Percentiles rank a stretch among this genome's conserved stretches.
Evolutionary conservation across 768 basidiomycete genomes (phyloP).

Genomic region (Pleurotus cornucopiae): DNA sequence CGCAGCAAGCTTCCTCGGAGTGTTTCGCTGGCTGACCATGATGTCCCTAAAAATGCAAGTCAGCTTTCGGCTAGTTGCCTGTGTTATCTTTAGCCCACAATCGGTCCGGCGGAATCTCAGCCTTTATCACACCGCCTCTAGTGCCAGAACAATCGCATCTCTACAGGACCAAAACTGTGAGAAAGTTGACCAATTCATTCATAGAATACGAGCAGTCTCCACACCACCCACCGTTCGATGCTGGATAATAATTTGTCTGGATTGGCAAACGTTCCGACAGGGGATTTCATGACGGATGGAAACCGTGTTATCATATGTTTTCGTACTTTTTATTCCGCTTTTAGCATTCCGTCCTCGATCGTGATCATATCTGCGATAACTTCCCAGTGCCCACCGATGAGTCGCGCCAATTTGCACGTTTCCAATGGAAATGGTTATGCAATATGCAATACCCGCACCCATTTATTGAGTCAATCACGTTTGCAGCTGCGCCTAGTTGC

Average conservation of each 20-base stretch:
- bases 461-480: neutral
- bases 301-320: neutral
- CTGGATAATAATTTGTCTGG: too few relatives aligned
- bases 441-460: constrained; percentile 1
- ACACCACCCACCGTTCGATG: too few relatives aligned
- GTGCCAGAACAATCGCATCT: neutral
- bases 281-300: neutral
- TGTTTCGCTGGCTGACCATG: neutral
- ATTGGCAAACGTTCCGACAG: too few relatives aligned
- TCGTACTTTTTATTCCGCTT: neutral
- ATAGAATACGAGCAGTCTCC: too few relatives aligned
- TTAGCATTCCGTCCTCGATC: neutral
- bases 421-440: constrained; percentile 1
- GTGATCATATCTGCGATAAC: neutral
- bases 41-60: neutral
- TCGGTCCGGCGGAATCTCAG: constrained; percentile 5
- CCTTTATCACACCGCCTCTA: neutral
- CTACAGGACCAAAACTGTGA: neutral
- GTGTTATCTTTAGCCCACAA: constrained; percentile 6
- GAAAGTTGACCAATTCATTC: too few relatives aligned
- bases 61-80: neutral
- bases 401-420: too few relatives aligned
- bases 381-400: too few relatives aligned
- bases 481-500: neutral
- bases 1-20: neutral